Evolutionary conservation across 1,139 yeast species (phyloP).

Genomic region (Barnettozyma hawaiiensis): DNA sequence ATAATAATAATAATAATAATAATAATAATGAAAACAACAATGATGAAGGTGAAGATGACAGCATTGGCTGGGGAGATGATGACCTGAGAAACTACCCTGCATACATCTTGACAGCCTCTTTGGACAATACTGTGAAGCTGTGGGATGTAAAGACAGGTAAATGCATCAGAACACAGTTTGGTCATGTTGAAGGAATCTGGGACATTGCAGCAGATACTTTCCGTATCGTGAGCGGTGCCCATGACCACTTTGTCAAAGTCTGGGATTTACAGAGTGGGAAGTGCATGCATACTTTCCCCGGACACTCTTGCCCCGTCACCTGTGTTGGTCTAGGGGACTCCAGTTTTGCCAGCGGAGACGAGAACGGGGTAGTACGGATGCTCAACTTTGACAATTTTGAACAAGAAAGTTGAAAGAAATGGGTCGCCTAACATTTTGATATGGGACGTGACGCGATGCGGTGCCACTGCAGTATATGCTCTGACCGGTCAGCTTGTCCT

Average conservation of each 20-base stretch:
- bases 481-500: no score
- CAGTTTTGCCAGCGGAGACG: constrained; percentile 84
- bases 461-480: no score
- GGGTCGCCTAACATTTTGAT: no score
- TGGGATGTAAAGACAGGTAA: constrained; percentile 88
- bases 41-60: constrained; percentile 21
- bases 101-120: constrained; percentile 77
- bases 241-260: constrained; percentile 81
- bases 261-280: constrained; percentile 96
- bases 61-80: constrained; percentile 24
- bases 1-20: constrained; percentile 8
- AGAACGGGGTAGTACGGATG: constrained; percentile 77
- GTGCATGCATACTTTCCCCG: constrained; percentile 87
- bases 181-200: constrained; percentile 98
- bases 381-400: constrained; percentile 57
- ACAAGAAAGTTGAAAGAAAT: neutral
- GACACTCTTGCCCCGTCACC: constrained; percentile 65
- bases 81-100: constrained; percentile 51
- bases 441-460: no score
- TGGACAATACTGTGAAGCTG: constrained; percentile 88
- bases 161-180: constrained; percentile 90
- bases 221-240: constrained; percentile 90
- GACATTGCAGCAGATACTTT: constrained; percentile 92
- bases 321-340: constrained; percentile 91
- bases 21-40: constrained; percentile 18